Evolutionary conservation across 2,329 filamentous ascomycete genomes (phyloP), one percentile per base, ranked within the genome.

Genomic region (Cordyceps cicadae): DNA sequence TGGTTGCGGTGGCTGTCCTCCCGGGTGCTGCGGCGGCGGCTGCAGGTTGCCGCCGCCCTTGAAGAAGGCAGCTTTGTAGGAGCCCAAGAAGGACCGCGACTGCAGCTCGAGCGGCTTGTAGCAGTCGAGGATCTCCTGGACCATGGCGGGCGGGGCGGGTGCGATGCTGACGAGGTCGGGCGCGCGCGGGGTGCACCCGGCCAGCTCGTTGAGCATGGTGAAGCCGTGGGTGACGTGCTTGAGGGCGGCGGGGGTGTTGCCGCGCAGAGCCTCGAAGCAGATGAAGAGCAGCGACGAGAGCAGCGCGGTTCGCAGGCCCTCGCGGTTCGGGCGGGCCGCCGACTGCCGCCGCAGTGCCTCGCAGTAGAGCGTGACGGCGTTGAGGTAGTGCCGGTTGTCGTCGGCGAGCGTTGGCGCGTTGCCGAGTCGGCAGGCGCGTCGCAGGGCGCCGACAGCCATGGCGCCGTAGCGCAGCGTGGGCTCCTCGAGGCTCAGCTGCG

Each of bases 161-260:
- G 73, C 73, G 24, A 75, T 75, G 39, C 72, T 70, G 37, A 75
- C 73, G 1, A 75, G 67, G 49, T 66, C 66, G 1, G 71, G 71
- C 0, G 73, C 73, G 58, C 70, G 72, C 14, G 70, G 65, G 0
- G 73, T 71, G 60, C 73, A 75, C 4, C 69, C 68, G 0, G 73
- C 68, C 12, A 75, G 69, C 59, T 75, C 73, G 21, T 75, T 75
- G 5, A 75, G 65, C 71, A 75, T 74, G 34, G 69, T 73, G 53
- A 76, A 76, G 43, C 75, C 75, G 39, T 75, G 72, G 1, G 68
- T 73, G 49, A 76, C 67, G 55, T 77, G 75, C 59, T 76, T 75
- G 4, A 77, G 69, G 5, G 75, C 74, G 2, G 72, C 73, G 1
- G 74, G 69, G 59, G 71, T 69, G 14, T 77, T 76, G 2, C 74